Base-by-base conservation (phyloP, 2,329 filamentous ascomycete species). In the Botryosphaeria dothidea region DNA sequence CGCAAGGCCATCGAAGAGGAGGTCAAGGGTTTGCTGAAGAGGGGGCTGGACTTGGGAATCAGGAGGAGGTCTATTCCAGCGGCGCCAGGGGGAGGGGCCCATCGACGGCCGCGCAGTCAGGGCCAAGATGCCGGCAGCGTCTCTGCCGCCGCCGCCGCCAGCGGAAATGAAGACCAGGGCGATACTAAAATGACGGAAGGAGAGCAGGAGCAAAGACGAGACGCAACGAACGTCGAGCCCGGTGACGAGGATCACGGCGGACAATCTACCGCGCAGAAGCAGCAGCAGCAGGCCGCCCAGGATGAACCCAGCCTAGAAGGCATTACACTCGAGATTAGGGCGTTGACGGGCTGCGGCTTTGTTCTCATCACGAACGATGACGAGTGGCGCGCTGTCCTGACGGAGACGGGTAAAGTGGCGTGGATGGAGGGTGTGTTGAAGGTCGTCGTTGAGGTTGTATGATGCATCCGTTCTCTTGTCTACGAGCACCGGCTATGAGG, bases 361-460 rank as follows among this genome's bases (percentile, higher is more conserved):
- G 66, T 66, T 8, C 49, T 64, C 4, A 68, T 77, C 34, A 52
- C 62, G 7, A 67, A 64, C 23, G 70, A 70, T 3, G 68, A 71
- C 19, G 66, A 71, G 3, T 77, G 73, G 74, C 67, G 71, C 13
- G 63, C 67, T 7, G 67, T 71, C 19, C 68, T 73, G 58, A 64
- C 68, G 8, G 72, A 77, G 54, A 68, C 72, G 38, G 71, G 70
- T 0, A 67, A 66, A 49, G 71, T 73, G 3, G 68, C 71, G 3
- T 78, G 74, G 75, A 66, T 62, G 17, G 72, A 75, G 64, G 73
- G 72, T 1, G 66, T 72, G 19, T 67, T 73, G 43, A 74, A 71
- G 64, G 65, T 77, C 6, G 70, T 77, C 62, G 72, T 75, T 2
- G 72, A 74, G 65, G 49, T 73, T 17, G 46, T 60, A 4, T 60